Conservation (phyloP, 1,284 basidiomycete species). For the Sporisorium graminicola region DNA sequence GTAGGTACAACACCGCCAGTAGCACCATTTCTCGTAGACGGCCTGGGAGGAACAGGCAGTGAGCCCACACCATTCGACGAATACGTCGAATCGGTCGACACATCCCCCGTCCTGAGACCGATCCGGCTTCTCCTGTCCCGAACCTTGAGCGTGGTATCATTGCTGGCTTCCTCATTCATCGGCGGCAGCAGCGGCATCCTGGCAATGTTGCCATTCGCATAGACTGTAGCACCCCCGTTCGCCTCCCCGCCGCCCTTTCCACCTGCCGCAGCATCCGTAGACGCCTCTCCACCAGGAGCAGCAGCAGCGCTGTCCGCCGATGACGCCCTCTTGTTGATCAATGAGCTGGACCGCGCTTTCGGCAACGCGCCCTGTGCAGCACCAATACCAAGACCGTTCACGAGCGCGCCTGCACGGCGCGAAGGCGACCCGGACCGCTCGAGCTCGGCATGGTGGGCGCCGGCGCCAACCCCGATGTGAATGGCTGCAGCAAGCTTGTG, state of each 20-base stretch:
- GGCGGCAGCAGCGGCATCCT: slow-evolving; percentile 24
- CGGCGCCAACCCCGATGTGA: slow-evolving; percentile 6
- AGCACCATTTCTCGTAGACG: not conserved
- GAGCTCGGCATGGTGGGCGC: slow-evolving; percentile 1
- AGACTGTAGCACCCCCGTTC: not conserved
- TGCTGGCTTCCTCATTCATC: not conserved
- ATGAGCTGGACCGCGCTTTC: slow-evolving; percentile 13
- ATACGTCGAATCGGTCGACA: slow-evolving; percentile 13
- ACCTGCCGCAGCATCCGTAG: not conserved
- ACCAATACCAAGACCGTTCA: not conserved
- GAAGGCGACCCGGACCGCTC: slow-evolving; percentile 3
- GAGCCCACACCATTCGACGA: not conserved
- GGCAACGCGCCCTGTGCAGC: not conserved
- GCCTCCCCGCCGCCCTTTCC: too few relatives aligned
- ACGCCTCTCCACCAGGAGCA: too few relatives aligned
- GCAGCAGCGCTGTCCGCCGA: not conserved
- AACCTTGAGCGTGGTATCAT: slow-evolving; percentile 5
- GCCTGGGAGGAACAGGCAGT: slow-evolving; percentile 33
- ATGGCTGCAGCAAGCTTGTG: slow-evolving; percentile 9
- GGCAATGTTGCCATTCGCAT: slow-evolving; percentile 46
- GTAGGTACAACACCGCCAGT: not conserved
- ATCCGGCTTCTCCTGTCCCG: not conserved
- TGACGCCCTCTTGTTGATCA: slow-evolving; percentile 11
- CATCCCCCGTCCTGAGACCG: not conserved
- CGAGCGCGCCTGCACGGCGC: not conserved